A percentile compares a stretch with the other conserved stretches of the same genome.
Evolutionary conservation across 345 rosid species (phyloP).

Genomic region (Salix brachista): DNA sequence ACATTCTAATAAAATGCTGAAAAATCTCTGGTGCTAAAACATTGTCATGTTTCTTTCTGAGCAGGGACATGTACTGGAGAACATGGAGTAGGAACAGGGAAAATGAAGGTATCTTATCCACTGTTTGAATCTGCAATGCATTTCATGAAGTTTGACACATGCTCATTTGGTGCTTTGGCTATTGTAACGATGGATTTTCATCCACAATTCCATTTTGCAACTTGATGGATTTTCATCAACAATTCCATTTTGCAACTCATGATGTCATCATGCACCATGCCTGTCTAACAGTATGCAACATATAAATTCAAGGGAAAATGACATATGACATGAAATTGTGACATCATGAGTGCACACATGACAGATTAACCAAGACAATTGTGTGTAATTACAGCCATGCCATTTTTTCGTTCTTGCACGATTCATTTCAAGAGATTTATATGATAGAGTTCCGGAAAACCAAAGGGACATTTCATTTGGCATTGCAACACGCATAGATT

Average conservation of each 20-base stretch:
- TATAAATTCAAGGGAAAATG: too few relatives aligned
- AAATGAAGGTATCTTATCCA: slow-evolving; percentile 64
- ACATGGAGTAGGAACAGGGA: slow-evolving; percentile 94
- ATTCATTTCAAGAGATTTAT: too few relatives aligned
- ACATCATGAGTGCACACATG: too few relatives aligned
- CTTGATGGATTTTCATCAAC: too few relatives aligned
- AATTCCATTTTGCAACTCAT: background rate
- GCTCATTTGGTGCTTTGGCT: background rate
- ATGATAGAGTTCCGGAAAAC: too few relatives aligned
- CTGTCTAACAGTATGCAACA: too few relatives aligned
- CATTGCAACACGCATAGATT: too few relatives aligned
- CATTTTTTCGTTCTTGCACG: too few relatives aligned
- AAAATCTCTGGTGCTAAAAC: background rate
- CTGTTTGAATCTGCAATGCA: background rate
- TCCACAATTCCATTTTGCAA: background rate
- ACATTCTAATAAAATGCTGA: background rate
- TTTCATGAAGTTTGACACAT: background rate
- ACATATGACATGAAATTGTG: too few relatives aligned
- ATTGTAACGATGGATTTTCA: background rate
- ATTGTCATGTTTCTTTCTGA: slow-evolving; percentile 14
- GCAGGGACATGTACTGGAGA: slow-evolving; percentile 96
- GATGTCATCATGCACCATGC: background rate
- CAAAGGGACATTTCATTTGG: too few relatives aligned
- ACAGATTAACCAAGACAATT: too few relatives aligned
- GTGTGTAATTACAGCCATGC: too few relatives aligned